A percentile compares a stretch with the other conserved stretches of the same genome.
Conservation (phyloP, 352 stramenopile genomes). For the Pythium grandisporangium region DNA sequence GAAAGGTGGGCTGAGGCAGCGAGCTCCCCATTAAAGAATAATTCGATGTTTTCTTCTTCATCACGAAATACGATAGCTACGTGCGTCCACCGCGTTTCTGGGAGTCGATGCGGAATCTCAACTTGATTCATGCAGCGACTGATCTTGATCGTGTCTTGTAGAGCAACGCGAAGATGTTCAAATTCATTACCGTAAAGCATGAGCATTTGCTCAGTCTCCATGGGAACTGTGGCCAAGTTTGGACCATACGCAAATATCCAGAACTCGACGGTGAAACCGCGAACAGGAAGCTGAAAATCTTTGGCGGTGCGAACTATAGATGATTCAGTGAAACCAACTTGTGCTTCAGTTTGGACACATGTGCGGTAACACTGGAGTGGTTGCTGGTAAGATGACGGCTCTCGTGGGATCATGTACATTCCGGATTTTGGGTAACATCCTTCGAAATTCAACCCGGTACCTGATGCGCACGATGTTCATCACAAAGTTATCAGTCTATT, state of each 20-base stretch:
- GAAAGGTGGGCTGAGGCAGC: conserved; percentile 11
- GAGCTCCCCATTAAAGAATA: conserved; percentile 22
- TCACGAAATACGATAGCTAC: conserved; percentile 19
- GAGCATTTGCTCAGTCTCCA: conserved; percentile 1
- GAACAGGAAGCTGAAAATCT: conserved; percentile 11
- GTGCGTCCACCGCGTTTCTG: conserved; percentile 21
- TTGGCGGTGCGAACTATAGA: conserved; percentile 18
- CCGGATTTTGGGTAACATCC: neutral
- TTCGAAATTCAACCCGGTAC: neutral
- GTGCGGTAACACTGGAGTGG: conserved; percentile 10
- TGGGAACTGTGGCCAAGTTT: conserved; percentile 5
- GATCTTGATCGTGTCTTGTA: no score
- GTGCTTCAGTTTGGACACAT: conserved; percentile 18
- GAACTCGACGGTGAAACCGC: conserved; percentile 28
- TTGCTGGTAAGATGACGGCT: no score
- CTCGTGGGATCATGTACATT: conserved; percentile 15
- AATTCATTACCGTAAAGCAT: conserved; percentile 7
- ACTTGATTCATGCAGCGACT: conserved; percentile 20
- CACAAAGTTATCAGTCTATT: neutral
- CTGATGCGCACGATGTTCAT: neutral
- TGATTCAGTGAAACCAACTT: conserved; percentile 18
- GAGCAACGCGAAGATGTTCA: no score
- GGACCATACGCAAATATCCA: no score
- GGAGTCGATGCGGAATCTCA: conserved; percentile 20
- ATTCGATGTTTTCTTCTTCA: conserved; percentile 5